These are phyloP conservation scores for Penicillium coffeae DNA, from an alignment of 495 filamentous ascomycete species.

Conservation along the genomic window DNA sequence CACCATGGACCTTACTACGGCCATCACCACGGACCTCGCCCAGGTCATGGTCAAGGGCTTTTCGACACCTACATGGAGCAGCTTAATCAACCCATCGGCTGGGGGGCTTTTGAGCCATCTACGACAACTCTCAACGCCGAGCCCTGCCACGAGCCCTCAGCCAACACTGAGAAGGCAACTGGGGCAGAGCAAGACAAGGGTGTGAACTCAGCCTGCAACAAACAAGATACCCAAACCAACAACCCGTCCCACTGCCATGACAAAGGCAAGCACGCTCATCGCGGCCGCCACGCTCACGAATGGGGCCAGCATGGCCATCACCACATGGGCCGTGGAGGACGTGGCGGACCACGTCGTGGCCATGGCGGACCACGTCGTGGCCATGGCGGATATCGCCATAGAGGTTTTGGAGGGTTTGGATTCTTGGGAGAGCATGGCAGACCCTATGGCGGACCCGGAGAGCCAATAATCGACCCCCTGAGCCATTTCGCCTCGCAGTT, in stretches of 20 bases:
- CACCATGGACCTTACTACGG: no score
- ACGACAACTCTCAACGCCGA: no score
- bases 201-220: background rate
- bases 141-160: no score
- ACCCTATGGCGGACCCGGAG: no score
- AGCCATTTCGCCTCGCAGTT: slow-evolving; percentile 35
- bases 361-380: slow-evolving; percentile 17
- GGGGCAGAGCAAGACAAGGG: background rate
- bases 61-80: no score
- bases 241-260: background rate
- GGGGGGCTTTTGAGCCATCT: no score
- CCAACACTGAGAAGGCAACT: background rate
- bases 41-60: no score
- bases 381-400: slow-evolving; percentile 12
- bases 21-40: no score
- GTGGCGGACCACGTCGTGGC: slow-evolving; percentile 12
- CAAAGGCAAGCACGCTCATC: background rate
- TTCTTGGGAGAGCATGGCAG: no score
- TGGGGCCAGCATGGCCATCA: background rate
- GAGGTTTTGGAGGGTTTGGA: no score
- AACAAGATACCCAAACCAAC: background rate
- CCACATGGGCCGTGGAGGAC: slow-evolving; percentile 7
- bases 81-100: no score
- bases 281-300: slow-evolving; percentile 1
- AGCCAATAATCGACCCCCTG: slow-evolving; percentile 25